These are phyloP conservation scores for Thielaviopsis musarum DNA, from an alignment of 2,329 filamentous ascomycete species.

Conservation along the genomic window DNA sequence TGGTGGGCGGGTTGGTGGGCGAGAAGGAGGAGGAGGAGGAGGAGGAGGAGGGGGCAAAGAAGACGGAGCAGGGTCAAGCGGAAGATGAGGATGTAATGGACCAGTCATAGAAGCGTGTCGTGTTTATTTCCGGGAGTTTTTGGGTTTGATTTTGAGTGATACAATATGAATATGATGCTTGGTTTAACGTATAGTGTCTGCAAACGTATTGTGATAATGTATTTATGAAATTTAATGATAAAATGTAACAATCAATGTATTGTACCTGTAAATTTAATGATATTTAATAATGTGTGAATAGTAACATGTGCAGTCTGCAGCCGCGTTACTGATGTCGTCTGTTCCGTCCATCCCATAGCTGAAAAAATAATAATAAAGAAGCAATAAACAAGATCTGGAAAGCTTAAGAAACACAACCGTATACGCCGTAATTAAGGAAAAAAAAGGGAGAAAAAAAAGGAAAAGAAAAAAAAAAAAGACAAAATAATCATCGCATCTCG, in stretches of 20 bases:
- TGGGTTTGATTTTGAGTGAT: neutral
- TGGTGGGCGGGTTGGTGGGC: slow-evolving; percentile 23
- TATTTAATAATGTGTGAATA: neutral
- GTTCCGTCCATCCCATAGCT: neutral
- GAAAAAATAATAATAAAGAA: neutral
- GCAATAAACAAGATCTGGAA: neutral
- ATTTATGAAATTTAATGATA: neutral
- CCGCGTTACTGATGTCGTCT: neutral
- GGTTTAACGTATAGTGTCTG: neutral
- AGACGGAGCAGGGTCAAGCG: neutral
- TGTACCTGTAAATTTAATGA: neutral
- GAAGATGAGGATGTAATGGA: neutral
- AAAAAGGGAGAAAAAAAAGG: neutral
- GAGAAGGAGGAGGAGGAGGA: neutral
- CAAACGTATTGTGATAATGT: neutral
- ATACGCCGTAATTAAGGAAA: neutral
- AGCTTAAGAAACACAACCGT: neutral
- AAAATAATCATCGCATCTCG: slow-evolving; percentile 16
- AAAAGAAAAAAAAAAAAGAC: neutral
- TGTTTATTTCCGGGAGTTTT: neutral
- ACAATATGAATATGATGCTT: neutral
- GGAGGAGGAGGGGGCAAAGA: slow-evolving; percentile 1
- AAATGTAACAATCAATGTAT: neutral
- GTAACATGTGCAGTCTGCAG: neutral
- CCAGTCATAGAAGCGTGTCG: neutral